phyloP scores from a whole-genome alignment of 169 alveolate genomes.

The Pseudocohnilembus persalinus region DNA sequence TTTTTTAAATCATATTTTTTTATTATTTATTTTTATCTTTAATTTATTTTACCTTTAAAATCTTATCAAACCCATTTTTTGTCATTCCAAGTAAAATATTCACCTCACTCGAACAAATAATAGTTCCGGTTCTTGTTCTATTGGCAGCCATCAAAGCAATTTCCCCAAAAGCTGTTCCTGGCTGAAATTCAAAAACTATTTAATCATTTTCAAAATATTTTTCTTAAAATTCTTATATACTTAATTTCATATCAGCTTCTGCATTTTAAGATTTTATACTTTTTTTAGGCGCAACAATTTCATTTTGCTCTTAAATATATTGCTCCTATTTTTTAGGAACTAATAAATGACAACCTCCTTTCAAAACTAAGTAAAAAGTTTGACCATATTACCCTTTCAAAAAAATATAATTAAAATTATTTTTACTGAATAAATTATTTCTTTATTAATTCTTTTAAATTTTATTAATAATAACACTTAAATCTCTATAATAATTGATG shows the following conservation, averaged over 20 bases:
- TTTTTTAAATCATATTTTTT: too few species aligned
- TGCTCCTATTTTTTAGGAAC: background rate
- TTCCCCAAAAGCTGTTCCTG: background rate
- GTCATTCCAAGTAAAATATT: background rate
- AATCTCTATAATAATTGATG: too few species aligned
- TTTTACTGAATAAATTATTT: too few species aligned
- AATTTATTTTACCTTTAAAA: background rate
- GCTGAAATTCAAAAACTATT: background rate
- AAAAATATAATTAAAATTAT: too few species aligned
- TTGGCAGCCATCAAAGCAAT: background rate
- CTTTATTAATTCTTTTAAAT: background rate
- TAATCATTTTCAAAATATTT: background rate
- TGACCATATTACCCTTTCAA: background rate
- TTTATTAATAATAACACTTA: background rate
- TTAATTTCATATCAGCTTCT: background rate
- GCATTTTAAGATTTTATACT: background rate
- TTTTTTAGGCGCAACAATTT: background rate
- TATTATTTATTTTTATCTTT: too few species aligned
- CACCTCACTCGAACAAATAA: background rate
- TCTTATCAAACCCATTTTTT: background rate
- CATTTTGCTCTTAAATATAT: background rate
- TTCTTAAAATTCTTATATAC: background rate
- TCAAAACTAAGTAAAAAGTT: background rate
- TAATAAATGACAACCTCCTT: background rate
- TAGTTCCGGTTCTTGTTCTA: background rate